Base-by-base conservation (phyloP, 345 rosid species). In the Geranium rotundifolium region DNA sequence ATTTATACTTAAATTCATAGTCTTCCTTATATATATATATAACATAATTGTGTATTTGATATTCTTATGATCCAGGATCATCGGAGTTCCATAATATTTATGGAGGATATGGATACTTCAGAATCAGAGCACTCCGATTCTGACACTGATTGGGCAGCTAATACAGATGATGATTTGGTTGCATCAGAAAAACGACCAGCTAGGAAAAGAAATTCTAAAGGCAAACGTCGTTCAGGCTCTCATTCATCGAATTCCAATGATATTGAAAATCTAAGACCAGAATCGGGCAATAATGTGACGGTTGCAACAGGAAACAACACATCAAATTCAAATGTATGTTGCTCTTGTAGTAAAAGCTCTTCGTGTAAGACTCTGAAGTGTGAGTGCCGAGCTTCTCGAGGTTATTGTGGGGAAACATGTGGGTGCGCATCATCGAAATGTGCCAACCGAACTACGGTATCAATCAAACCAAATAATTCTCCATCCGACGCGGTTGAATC, bases 21-120 rank as follows among this genome's bases (percentile, higher is more conserved):
- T 23, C 27, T 23, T 23, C 27, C 27, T 23, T 23, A 23, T 23
- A 23, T 23, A 23, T 23, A 23, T 23, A 23, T 23, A 23, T 23
- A 23, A 23, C 27, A 23, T 23, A 23, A 23, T 23, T 23, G 27
- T 23, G 27, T 23, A 23, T 23, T 30, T 18, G 59, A 60, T 2
- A 56, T 20, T 4, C 1, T 41, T 18, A 15, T 57, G 30, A 13
- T 55, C 37, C 46, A 82, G 89, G 92, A 79, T 52, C 69, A 60
- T 1, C 74, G 95, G 23, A 79, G 63, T 56, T 86, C 99, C 0
- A 56, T 75, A 6, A 67, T 76, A 16, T 61, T 75, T 31, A 19
- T 75, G 34, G 97, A 87, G 64, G 96, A 93, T 76, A 93, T 93
- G 97, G 97, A 93, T 63, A 90, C 76, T 58, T 84, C 95, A 17